Percentiles rank a stretch among this genome's conserved stretches.
Evolutionary conservation across 352 stramenopile genomes (phyloP).

Genomic region (Pythium sukuiense): DNA sequence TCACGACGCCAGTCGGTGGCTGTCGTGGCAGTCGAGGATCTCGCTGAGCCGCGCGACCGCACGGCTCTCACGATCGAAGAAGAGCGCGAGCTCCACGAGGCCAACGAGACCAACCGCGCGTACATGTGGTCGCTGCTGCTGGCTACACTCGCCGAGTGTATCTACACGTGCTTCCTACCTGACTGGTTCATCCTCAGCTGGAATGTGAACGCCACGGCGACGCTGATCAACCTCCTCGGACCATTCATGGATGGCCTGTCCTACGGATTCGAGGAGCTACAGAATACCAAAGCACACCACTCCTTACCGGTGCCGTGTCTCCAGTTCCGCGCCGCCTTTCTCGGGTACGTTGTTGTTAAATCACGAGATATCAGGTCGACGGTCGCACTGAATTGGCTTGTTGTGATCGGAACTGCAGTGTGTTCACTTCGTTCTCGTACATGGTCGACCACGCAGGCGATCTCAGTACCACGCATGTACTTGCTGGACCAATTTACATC

Average conservation of each 20-base stretch:
- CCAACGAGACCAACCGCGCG: slow-evolving; percentile 42
- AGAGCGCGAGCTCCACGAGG: slow-evolving; percentile 31
- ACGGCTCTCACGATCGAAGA: slow-evolving; percentile 15
- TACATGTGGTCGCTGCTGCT: slow-evolving; percentile 77
- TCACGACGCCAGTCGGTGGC: background rate
- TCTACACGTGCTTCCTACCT: slow-evolving; percentile 79
- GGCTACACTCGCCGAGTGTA: slow-evolving; percentile 66
- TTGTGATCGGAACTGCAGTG: slow-evolving; percentile 30
- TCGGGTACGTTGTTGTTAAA: slow-evolving; percentile 43
- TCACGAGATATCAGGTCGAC: background rate
- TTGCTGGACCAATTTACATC: slow-evolving; percentile 64
- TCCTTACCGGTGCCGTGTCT: slow-evolving; percentile 42
- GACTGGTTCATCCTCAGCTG: slow-evolving; percentile 40
- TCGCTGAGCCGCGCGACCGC: slow-evolving; percentile 5
- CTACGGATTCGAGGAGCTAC: slow-evolving; percentile 53
- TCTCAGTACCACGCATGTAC: slow-evolving; percentile 42
- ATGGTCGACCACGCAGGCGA: slow-evolving; percentile 86
- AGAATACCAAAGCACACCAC: slow-evolving; percentile 27
- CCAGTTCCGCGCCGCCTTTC: slow-evolving; percentile 75
- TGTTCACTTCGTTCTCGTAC: slow-evolving; percentile 89
- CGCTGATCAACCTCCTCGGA: slow-evolving; percentile 69
- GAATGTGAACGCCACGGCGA: slow-evolving; percentile 64
- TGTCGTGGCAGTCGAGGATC: background rate
- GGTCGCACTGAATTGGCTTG: background rate
- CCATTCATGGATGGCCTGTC: slow-evolving; percentile 75